These are phyloP conservation scores for Prorocentrum cordatum DNA, from an alignment of 169 alveolate species.

Conservation along the genomic window DNA sequence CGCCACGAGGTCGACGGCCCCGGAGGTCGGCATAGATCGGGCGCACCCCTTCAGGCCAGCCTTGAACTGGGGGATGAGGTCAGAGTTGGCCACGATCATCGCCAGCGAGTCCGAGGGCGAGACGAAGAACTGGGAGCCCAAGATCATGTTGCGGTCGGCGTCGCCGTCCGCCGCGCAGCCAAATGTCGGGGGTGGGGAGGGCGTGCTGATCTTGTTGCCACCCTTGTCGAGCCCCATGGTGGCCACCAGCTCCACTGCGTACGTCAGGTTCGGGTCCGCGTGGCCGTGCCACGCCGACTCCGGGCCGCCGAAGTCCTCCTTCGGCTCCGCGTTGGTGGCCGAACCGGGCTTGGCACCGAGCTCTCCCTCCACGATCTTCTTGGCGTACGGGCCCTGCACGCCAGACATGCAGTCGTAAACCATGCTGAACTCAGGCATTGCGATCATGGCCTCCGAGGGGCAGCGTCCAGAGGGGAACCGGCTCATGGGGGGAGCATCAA, in stretches of 20 bases:
- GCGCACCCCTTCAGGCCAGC: constrained; percentile 86
- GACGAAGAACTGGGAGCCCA: constrained; percentile 85
- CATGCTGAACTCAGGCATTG: constrained; percentile 74
- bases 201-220: background rate
- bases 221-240: constrained; percentile 70
- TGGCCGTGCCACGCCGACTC: constrained; percentile 10
- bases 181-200: constrained; percentile 1
- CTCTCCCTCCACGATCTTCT: constrained; percentile 77
- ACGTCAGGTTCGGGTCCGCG: constrained; percentile 78
- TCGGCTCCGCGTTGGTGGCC: constrained; percentile 72
- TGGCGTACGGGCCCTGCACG: constrained; percentile 84
- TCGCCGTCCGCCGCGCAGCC: constrained; percentile 98
- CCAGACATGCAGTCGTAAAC: constrained; percentile 62
- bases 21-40: constrained; percentile 92
- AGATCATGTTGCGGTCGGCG: constrained; percentile 92
- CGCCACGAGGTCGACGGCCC: constrained; percentile 88
- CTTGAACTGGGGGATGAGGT: constrained; percentile 77
- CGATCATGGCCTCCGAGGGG: constrained; percentile 17
- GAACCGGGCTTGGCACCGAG: constrained; percentile 72
- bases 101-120: constrained; percentile 94
- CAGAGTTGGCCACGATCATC: constrained; percentile 83
- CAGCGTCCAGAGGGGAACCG: too few species aligned
- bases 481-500: too few species aligned
- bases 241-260: constrained; percentile 86
- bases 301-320: constrained; percentile 80